Percentiles rank a stretch among this genome's conserved stretches.
Conservation (phyloP, 306 rosid genomes). For the Dalbergia cochinchinensis region DNA sequence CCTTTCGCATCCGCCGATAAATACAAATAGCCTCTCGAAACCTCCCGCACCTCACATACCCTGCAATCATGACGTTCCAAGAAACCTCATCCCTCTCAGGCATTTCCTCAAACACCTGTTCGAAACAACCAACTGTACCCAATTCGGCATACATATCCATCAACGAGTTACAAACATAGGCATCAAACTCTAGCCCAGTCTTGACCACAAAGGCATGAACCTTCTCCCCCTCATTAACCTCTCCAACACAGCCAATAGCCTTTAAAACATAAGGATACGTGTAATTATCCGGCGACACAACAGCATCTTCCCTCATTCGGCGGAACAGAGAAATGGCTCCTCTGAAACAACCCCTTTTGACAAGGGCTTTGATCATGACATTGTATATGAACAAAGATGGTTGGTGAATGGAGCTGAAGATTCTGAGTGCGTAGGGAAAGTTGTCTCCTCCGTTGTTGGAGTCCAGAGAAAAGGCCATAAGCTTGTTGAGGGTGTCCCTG, state of each 20-base stretch:
- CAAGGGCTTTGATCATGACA: slow-evolving; percentile 61
- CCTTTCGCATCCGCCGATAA: slow-evolving; percentile 57
- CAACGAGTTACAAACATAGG: slow-evolving; percentile 78
- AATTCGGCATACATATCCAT: slow-evolving; percentile 71
- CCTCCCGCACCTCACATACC: slow-evolving; percentile 65
- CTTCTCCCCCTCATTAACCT: slow-evolving; percentile 54
- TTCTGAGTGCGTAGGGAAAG: slow-evolving; percentile 54
- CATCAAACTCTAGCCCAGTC: slow-evolving; percentile 64
- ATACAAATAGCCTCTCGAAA: slow-evolving; percentile 58
- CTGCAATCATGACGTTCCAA: slow-evolving; percentile 75
- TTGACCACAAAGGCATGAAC: slow-evolving; percentile 72
- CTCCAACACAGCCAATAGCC: slow-evolving; percentile 66
- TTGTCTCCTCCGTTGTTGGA: slow-evolving; percentile 51
- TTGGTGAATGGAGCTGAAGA: slow-evolving; percentile 51
- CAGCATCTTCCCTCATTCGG: slow-evolving; percentile 54
- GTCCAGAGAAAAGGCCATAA: slow-evolving; percentile 58
- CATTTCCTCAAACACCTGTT: slow-evolving; percentile 67
- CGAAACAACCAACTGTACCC: slow-evolving; percentile 45
- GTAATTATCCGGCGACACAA: slow-evolving; percentile 70
- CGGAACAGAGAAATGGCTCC: slow-evolving; percentile 54
- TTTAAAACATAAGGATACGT: slow-evolving; percentile 79
- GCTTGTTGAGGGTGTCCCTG: slow-evolving; percentile 61
- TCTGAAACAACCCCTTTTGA: slow-evolving; percentile 52
- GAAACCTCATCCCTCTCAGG: slow-evolving; percentile 62
- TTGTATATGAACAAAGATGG: slow-evolving; percentile 67